Evolutionary conservation across 805 yeast genomes (phyloP), one percentile per base, ranked within the genome.

Genomic region (Candida morakotiae): DNA sequence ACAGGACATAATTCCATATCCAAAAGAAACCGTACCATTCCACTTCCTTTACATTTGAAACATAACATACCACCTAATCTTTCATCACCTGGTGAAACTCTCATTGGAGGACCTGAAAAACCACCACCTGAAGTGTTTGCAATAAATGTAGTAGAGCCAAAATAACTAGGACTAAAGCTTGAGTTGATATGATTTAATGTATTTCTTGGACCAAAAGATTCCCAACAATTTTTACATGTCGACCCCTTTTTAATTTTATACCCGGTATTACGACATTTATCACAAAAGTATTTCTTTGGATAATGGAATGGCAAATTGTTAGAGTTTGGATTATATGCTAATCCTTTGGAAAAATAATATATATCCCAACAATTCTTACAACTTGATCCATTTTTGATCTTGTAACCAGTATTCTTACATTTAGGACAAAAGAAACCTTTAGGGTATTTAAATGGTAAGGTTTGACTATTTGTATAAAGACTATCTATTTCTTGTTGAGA

Each of bases 1-100:
- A 74, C 64, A 2, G 75, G 69, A 50, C 94, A 86, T 4, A 71
- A 55, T 37, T 79, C 83, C 28, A 75, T 71, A 49, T 81, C 86
- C 13, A 43, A 27, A 8, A 83, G 50, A 22, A 84, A 62, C 19
- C 62, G 59, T 2, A 71, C 65, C 38, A 68, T 47, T 1, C 94
- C 93, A 1, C 71, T 42, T 1, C 93, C 93, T 38, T 81, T 52
- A 49, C 94, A 87, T 35, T 77, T 63, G 0, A 86, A 87, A 60
- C 95, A 87, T 2, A 81, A 46, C 0, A 68, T 55, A 1, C 95
- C 95, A 1, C 95, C 95, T 19, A 44, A 75, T 10, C 71, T 45
- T 2, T 93, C 91, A 49, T 86, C 95, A 2, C 95, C 95, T 0
- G 95, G 93, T 15, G 51, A 53, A 1, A 84, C 82, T 11, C 74